Percentiles rank a stretch among this genome's conserved stretches.
These are phyloP conservation scores for Candolleomyces eurysporus DNA, from an alignment of 768 basidiomycete species.

Conservation along the genomic window DNA sequence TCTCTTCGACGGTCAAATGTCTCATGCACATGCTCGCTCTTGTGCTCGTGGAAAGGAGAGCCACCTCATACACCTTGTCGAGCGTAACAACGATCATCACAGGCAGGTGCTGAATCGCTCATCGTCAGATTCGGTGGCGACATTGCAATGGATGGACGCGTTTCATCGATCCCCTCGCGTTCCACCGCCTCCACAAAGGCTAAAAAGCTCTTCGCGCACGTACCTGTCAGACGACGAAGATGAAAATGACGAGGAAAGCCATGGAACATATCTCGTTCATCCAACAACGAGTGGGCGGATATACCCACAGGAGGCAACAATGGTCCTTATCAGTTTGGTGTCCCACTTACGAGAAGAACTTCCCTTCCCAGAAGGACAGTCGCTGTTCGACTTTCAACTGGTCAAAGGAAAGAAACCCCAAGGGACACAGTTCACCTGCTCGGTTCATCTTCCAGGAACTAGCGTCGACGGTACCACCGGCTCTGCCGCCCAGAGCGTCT, in stretches of 20 bases:
- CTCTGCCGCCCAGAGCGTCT: constrained; percentile 40
- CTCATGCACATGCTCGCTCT: constrained; percentile 54
- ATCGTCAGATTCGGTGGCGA: constrained; percentile 31
- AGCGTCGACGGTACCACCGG: constrained; percentile 43
- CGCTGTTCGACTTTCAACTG: constrained; percentile 41
- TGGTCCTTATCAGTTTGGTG: constrained; percentile 53
- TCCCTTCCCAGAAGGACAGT: constrained; percentile 15
- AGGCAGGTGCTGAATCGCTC: constrained; percentile 48
- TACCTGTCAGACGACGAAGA: constrained; percentile 51
- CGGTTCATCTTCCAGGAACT: constrained; percentile 44
- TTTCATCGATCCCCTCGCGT: constrained; percentile 35
- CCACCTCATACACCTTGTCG: constrained; percentile 62
- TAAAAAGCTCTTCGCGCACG: constrained; percentile 38
- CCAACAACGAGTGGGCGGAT: constrained; percentile 62
- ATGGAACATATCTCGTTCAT: constrained; percentile 47
- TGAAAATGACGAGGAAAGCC: constrained; percentile 34
- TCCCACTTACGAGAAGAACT: constrained; percentile 18
- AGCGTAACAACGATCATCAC: constrained; percentile 55
- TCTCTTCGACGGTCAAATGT: constrained; percentile 60
- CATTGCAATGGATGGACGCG: constrained; percentile 50
- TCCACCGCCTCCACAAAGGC: constrained; percentile 43
- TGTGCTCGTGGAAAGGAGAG: constrained; percentile 45
- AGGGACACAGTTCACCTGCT: constrained; percentile 40
- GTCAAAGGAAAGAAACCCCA: constrained; percentile 17
- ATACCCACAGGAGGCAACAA: constrained; percentile 54